Percentiles rank a stretch among this genome's conserved stretches.
phyloP scores from a whole-genome alignment of 352 stramenopile species.

The Thalassiosira exigua region DNA sequence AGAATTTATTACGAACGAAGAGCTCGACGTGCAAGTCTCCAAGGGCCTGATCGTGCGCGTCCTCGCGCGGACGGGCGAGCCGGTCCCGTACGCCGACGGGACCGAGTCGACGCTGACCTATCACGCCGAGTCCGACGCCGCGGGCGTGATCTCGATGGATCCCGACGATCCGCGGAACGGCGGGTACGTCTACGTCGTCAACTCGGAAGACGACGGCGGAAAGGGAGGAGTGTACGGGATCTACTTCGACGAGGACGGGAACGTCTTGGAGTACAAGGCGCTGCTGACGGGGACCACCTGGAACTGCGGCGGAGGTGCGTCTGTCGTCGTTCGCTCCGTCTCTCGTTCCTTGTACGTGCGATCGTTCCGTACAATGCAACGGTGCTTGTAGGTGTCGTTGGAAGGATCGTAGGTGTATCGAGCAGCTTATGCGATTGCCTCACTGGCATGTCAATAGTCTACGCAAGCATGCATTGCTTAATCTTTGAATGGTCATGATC shows the following conservation, averaged over 20 bases:
- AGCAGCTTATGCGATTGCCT: too few relatives aligned
- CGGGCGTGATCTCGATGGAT: constrained; percentile 12
- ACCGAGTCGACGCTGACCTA: constrained; percentile 35
- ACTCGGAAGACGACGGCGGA: constrained; percentile 51
- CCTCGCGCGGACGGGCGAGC: constrained; percentile 6
- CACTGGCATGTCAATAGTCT: too few relatives aligned
- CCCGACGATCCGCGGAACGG: constrained; percentile 15
- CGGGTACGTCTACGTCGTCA: constrained; percentile 67
- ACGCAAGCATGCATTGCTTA: too few relatives aligned
- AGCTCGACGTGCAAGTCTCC: constrained; percentile 26
- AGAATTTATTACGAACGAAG: constrained; percentile 1
- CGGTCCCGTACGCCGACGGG: constrained; percentile 3
- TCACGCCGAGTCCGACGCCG: constrained; percentile 61
- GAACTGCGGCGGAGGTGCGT: constrained; percentile 45
- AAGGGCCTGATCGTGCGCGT: constrained; percentile 15
- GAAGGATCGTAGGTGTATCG: too few relatives aligned
- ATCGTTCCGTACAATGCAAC: too few relatives aligned
- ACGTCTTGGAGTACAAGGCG: constrained; percentile 51
- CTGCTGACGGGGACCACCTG: constrained; percentile 20
- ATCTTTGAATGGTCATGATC: too few relatives aligned
- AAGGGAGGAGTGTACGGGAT: constrained; percentile 65
- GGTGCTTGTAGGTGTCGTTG: too few relatives aligned
- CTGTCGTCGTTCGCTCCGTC: too few relatives aligned
- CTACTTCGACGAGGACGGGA: constrained; percentile 61
- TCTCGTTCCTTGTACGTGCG: too few relatives aligned